A percentile compares a stretch with the other conserved stretches of the same genome.
Evolutionary conservation across 2,329 filamentous ascomycete species (phyloP).

Genomic region (Geosmithia flava): DNA sequence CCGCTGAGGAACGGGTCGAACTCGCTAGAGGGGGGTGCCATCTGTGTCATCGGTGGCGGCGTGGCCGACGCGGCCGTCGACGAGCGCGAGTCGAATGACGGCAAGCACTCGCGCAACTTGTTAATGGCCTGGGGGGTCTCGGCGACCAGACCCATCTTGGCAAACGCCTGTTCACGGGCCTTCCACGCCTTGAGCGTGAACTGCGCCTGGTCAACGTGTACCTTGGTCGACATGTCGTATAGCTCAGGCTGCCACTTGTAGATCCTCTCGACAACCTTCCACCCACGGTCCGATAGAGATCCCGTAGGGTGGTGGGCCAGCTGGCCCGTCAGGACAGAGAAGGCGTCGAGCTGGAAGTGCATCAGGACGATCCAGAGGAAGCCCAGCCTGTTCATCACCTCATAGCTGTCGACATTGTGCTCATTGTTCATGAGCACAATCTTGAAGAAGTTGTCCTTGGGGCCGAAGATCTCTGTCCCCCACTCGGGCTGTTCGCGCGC

Average conservation of each 20-base stretch:
- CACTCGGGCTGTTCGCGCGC: constrained; percentile 33
- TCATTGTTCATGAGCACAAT: constrained; percentile 36
- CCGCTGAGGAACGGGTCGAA: constrained; percentile 31
- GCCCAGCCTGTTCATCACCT: constrained; percentile 26
- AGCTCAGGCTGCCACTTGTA: constrained; percentile 39
- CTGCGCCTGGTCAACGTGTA: constrained; percentile 29
- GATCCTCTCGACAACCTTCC: constrained; percentile 31
- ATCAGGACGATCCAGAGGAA: constrained; percentile 43
- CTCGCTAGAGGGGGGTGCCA: constrained; percentile 12
- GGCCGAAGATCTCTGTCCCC: constrained; percentile 33
- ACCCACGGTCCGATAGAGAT: constrained; percentile 38
- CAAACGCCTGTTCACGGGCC: constrained; percentile 29
- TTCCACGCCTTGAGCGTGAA: constrained; percentile 40
- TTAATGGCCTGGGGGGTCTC: constrained; percentile 32
- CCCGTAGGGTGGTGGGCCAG: constrained; percentile 36
- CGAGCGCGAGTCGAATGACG: constrained; percentile 21
- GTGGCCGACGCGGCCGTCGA: constrained; percentile 15
- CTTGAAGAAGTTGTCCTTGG: constrained; percentile 43
- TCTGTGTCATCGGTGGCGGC: constrained; percentile 13
- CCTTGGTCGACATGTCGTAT: constrained; percentile 32
- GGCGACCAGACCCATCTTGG: constrained; percentile 20
- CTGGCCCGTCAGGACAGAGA: constrained; percentile 41
- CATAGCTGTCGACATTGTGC: constrained; percentile 31
- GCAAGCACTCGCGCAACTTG: constrained; percentile 28
- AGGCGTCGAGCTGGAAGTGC: constrained; percentile 44